A percentile compares a stretch with the other conserved stretches of the same genome.
phyloP scores from a whole-genome alignment of 257 asterid genomes.

The Knoxia roxburghii region DNA sequence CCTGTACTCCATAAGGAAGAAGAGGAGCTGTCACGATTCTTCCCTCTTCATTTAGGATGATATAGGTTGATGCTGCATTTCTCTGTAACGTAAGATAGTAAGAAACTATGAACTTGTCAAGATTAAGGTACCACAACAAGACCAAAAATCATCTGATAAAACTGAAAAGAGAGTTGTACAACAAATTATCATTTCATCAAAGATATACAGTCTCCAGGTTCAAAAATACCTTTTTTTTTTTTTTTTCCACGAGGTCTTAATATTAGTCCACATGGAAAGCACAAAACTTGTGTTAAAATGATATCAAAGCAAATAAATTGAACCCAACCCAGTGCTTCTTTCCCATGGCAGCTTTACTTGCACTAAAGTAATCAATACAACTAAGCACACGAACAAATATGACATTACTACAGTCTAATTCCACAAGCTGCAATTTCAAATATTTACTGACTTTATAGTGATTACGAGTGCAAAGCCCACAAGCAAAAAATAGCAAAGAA shows the following conservation, averaged over 20 bases:
- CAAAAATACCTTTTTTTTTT: conserved; percentile 6
- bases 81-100: conserved; percentile 44
- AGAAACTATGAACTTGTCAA: neutral
- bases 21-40: conserved; percentile 82
- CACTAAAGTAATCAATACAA: neutral
- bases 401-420: neutral
- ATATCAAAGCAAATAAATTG: too few species aligned
- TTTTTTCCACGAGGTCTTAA: neutral
- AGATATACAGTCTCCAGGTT: neutral
- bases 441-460: neutral
- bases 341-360: neutral
- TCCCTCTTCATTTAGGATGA: conserved; percentile 90
- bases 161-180: too few species aligned
- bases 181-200: too few species aligned
- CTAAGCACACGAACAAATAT: neutral
- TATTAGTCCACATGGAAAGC: too few species aligned
- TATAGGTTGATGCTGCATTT: conserved; percentile 87
- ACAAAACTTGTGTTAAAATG: too few species aligned
- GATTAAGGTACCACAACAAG: neutral
- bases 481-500: neutral
- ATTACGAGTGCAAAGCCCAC: neutral
- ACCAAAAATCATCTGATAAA: neutral
- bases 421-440: too few species aligned
- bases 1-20: conserved; percentile 58
- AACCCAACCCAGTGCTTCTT: too few species aligned